Percentiles rank a stretch among this genome's conserved stretches.
Evolutionary conservation across 148 eudicot species (phyloP).

Genomic region (Rhododendron molle): DNA sequence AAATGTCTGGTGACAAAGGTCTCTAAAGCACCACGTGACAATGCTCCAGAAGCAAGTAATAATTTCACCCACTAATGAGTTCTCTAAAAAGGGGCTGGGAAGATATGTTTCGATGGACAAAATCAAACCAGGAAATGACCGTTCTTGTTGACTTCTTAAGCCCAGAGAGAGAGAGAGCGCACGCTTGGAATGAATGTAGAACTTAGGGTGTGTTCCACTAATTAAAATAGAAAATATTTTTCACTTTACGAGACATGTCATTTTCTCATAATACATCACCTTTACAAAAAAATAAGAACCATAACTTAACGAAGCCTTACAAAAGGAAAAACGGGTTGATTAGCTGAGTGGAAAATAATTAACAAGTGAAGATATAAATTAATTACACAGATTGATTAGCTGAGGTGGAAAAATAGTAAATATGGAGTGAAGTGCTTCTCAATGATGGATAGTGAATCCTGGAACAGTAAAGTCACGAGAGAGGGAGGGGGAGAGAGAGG

Average conservation of each 20-base stretch:
- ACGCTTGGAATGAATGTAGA: not conserved
- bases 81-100: not conserved
- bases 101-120: not conserved
- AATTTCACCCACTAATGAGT: not conserved
- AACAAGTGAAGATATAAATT: not conserved
- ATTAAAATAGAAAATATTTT: no score
- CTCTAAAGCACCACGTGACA: no score
- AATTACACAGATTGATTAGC: not conserved
- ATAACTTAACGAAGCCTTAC: not conserved
- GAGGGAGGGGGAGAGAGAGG: no score
- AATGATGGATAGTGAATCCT: slow-evolving; percentile 1
- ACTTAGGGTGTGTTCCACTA: no score
- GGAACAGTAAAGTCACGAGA: not conserved
- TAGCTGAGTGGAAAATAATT: not conserved
- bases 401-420: not conserved
- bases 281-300: no score
- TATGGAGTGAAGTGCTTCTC: not conserved
- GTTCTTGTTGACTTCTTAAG: not conserved
- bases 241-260: no score
- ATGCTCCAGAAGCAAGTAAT: no score
- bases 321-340: not conserved
- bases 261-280: no score
- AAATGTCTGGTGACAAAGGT: not conserved
- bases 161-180: not conserved
- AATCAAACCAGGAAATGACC: not conserved